Conservation (phyloP, 1,284 basidiomycete species). For the Cystobasidium sp. region DNA sequence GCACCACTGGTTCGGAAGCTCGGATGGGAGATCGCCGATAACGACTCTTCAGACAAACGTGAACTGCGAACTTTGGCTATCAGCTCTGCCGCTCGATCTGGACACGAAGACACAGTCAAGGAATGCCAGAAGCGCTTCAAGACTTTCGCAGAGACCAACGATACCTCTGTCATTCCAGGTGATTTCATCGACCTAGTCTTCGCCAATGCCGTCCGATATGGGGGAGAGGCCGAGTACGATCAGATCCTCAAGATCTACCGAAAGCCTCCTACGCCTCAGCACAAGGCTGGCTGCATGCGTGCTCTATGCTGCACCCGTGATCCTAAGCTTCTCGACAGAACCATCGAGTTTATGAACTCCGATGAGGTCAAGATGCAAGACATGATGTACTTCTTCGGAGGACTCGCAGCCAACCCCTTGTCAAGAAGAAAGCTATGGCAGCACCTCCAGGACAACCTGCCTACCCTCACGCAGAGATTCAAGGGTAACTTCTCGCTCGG, state of each 20-base stretch:
- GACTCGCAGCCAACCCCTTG: constrained; percentile 54
- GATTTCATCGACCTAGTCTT: constrained; percentile 53
- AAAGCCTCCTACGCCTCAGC: constrained; percentile 66
- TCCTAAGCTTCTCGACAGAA: constrained; percentile 54
- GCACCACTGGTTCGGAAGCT: constrained; percentile 76
- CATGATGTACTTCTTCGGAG: constrained; percentile 54
- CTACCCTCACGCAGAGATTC: constrained; percentile 66
- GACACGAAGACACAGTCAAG: constrained; percentile 64
- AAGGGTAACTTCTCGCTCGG: constrained; percentile 53
- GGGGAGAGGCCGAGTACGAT: constrained; percentile 78
- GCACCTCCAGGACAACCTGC: constrained; percentile 55
- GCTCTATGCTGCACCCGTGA: constrained; percentile 55
- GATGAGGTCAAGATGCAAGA: constrained; percentile 58
- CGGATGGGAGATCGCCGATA: constrained; percentile 74
- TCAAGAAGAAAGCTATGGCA: constrained; percentile 56
- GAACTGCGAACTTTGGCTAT: constrained; percentile 80
- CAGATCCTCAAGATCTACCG: constrained; percentile 71
- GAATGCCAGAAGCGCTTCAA: constrained; percentile 77
- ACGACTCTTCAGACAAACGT: constrained; percentile 73
- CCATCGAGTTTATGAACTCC: constrained; percentile 51
- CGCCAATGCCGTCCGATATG: constrained; percentile 68
- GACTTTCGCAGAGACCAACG: constrained; percentile 71
- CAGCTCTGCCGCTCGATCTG: constrained; percentile 63
- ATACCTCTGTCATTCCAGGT: constrained; percentile 75
- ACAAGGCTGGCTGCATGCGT: constrained; percentile 57